Percentiles rank a stretch among this genome's conserved stretches.
Conservation (phyloP, 106 monocot species). For the Hemerocallis citrina region DNA sequence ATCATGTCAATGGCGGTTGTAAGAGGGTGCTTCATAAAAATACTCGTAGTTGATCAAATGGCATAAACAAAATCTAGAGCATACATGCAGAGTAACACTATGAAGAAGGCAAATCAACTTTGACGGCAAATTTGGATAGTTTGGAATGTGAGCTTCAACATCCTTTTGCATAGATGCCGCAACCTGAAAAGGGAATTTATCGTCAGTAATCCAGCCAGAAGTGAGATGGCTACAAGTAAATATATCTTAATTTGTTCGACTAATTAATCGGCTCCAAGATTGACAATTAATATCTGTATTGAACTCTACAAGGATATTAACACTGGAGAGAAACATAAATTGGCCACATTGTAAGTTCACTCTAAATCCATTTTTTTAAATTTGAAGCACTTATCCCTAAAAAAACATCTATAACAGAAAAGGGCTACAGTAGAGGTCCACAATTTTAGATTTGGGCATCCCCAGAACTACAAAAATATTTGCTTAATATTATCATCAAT, state of each 20-base stretch:
- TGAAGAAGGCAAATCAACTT: constrained; percentile 79
- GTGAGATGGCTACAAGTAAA: background rate
- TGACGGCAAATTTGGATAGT: constrained; percentile 75
- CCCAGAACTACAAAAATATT: too few relatives aligned
- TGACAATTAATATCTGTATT: too few relatives aligned
- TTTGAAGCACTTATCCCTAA: too few relatives aligned
- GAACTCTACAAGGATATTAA: too few relatives aligned
- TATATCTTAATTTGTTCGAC: background rate
- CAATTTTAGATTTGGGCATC: too few relatives aligned
- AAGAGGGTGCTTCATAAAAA: background rate
- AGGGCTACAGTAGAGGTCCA: too few relatives aligned
- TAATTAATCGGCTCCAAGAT: too few relatives aligned
- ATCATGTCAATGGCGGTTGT: background rate
- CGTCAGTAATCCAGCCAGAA: background rate
- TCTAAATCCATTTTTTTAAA: too few relatives aligned
- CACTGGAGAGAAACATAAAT: too few relatives aligned
- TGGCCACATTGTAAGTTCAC: too few relatives aligned
- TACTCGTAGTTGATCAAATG: background rate
- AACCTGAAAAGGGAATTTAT: constrained; percentile 41
- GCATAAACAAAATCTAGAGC: background rate
- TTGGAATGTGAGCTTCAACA: constrained; percentile 60
- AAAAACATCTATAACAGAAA: too few relatives aligned
- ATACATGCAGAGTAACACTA: constrained; percentile 83
- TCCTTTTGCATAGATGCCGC: constrained; percentile 91
- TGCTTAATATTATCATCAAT: too few relatives aligned